Evolutionary conservation across 305 asterid species (phyloP).

Genomic region (Fraxinus paxiana): DNA sequence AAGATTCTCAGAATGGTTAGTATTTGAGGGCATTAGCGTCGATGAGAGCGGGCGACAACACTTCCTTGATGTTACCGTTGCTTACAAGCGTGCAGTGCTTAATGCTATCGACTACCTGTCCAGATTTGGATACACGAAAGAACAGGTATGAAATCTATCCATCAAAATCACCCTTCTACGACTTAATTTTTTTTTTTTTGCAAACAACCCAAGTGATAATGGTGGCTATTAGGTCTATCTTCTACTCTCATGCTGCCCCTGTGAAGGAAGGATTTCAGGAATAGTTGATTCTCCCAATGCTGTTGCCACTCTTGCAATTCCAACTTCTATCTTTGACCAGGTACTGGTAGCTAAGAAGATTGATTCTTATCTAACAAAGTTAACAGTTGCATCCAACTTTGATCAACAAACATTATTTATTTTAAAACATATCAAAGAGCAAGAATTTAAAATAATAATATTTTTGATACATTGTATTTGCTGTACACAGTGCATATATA

Average conservation of each 20-base stretch:
- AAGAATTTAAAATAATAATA: neutral
- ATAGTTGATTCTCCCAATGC: constrained; percentile 90
- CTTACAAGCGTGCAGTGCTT: constrained; percentile 89
- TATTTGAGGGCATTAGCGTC: constrained; percentile 90
- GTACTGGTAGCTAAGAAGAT: constrained; percentile 29
- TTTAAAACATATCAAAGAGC: neutral
- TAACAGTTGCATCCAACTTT: too few species aligned
- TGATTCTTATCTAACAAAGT: neutral
- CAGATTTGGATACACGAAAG: constrained; percentile 75
- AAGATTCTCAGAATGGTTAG: constrained; percentile 88
- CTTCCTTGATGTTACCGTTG: constrained; percentile 75
- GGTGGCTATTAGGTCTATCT: constrained; percentile 58
- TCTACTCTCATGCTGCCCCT: constrained; percentile 89
- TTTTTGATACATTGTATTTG: neutral
- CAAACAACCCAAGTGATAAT: neutral
- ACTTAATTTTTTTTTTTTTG: neutral
- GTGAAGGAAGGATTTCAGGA: constrained; percentile 95
- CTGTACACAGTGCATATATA: too few species aligned
- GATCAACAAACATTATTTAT: too few species aligned
- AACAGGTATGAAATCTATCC: constrained; percentile 48
- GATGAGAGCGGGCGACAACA: constrained; percentile 87
- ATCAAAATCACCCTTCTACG: neutral
- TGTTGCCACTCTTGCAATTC: constrained; percentile 85
- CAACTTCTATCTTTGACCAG: constrained; percentile 85
- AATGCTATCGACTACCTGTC: constrained; percentile 85